A percentile compares a stretch with the other conserved stretches of the same genome.
Evolutionary conservation across 2,329 filamentous ascomycete genomes (phyloP).

Genomic region (Talaromyces sp.): DNA sequence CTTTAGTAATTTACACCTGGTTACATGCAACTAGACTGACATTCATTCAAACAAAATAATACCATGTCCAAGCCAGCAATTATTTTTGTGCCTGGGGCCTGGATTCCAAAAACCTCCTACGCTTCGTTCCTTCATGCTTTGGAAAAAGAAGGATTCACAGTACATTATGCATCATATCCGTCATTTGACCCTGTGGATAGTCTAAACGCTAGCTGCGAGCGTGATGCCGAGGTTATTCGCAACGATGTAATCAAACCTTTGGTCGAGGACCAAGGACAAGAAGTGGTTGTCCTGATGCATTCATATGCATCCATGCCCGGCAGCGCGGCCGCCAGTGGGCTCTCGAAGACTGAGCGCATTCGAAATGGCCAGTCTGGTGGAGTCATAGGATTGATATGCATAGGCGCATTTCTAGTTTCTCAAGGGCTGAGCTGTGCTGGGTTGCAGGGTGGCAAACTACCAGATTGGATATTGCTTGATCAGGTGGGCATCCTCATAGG

Average conservation of each 20-base stretch:
- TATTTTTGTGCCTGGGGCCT: conserved; percentile 37
- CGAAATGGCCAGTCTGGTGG: conserved; percentile 23
- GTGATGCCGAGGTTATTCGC: conserved; percentile 29
- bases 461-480: conserved; percentile 20
- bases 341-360: conserved; percentile 19
- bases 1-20: neutral
- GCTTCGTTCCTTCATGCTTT: conserved; percentile 25
- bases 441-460: conserved; percentile 18
- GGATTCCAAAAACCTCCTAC: conserved; percentile 31
- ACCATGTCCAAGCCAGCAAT: conserved; percentile 15
- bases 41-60: no score
- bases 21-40: no score
- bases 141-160: conserved; percentile 23
- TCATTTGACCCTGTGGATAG: conserved; percentile 22
- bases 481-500: conserved; percentile 12
- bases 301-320: conserved; percentile 29
- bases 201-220: conserved; percentile 21
- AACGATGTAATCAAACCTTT: conserved; percentile 9
- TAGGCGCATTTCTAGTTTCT: conserved; percentile 32
- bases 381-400: conserved; percentile 25
- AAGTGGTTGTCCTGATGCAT: conserved; percentile 25
- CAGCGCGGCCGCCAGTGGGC: conserved; percentile 20
- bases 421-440: conserved; percentile 23
- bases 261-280: conserved; percentile 17
- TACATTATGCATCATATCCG: conserved; percentile 22